Evolutionary conservation across 345 rosid genomes (phyloP).

Genomic region (Pelargonium nanum): DNA sequence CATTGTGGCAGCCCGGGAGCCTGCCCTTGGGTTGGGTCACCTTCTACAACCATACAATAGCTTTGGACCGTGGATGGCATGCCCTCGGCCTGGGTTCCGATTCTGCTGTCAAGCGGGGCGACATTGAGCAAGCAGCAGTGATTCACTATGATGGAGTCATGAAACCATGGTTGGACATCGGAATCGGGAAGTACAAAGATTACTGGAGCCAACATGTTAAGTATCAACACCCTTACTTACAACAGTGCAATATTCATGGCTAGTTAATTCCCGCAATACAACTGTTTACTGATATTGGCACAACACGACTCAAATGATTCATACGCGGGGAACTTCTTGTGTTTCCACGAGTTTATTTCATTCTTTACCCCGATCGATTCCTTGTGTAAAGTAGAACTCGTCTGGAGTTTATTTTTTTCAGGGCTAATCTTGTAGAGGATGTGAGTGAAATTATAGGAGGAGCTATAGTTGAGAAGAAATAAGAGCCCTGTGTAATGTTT

Average conservation of each 20-base stretch:
- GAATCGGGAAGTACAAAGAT: conserved; percentile 51
- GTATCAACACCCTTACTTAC: conserved; percentile 40
- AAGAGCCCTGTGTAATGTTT: too few relatives aligned
- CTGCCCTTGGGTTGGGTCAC: conserved; percentile 82
- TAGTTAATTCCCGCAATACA: too few relatives aligned
- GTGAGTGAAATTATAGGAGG: too few relatives aligned
- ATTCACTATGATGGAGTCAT: conserved; percentile 77
- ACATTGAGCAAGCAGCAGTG: conserved; percentile 64
- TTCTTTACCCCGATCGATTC: too few relatives aligned
- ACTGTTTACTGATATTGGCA: too few relatives aligned
- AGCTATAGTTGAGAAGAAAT: too few relatives aligned
- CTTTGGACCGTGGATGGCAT: conserved; percentile 77
- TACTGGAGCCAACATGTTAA: conserved; percentile 64
- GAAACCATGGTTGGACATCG: conserved; percentile 97
- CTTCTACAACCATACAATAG: conserved; percentile 59
- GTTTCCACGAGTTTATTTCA: too few relatives aligned
- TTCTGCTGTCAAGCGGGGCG: conserved; percentile 31
- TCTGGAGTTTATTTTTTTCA: too few relatives aligned
- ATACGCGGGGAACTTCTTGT: neutral
- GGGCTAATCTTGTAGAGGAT: too few relatives aligned
- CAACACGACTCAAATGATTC: too few relatives aligned
- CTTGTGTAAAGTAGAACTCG: too few relatives aligned
- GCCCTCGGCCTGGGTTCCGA: conserved; percentile 68
- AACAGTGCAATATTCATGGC: conserved; percentile 57
- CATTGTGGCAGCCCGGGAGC: conserved; percentile 68